Conservation (phyloP, 1,284 basidiomycete species). For the Trichosporon asahii region DNA sequence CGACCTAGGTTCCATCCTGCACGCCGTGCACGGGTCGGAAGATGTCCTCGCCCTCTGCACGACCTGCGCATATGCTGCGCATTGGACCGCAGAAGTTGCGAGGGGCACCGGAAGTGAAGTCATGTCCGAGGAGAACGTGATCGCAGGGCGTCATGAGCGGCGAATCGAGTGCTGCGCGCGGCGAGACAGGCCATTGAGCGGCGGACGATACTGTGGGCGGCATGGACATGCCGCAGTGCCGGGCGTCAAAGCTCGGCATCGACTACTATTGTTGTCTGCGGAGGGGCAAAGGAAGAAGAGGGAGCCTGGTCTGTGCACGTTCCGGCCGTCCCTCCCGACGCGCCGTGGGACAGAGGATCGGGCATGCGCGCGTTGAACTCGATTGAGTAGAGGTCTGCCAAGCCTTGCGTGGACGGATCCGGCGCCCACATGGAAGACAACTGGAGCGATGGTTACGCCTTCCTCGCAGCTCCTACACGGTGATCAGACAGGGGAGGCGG, state of each 20-base stretch:
- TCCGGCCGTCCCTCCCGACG: neutral
- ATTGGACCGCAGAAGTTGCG: neutral
- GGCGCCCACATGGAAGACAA: neutral
- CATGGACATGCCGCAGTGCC: neutral
- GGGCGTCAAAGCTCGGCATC: neutral
- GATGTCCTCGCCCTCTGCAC: neutral
- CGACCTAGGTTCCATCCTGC: neutral
- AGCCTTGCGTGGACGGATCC: neutral
- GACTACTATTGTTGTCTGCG: neutral
- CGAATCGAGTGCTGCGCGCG: neutral
- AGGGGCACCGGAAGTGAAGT: neutral
- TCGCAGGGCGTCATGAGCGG: neutral
- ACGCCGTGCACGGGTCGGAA: neutral
- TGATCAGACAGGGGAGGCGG: neutral
- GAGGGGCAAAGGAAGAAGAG: neutral
- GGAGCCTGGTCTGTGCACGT: neutral
- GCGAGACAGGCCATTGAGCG: neutral
- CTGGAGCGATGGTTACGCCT: neutral
- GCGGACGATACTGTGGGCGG: neutral
- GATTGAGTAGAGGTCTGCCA: neutral
- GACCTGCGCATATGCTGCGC: neutral
- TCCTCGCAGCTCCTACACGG: neutral
- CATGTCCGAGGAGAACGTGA: neutral
- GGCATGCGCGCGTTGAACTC: neutral
- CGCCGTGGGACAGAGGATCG: neutral